Evolutionary conservation across 208 protist species (phyloP), one percentile per base, ranked within the genome.

Genomic region (Crithidia brevicula): DNA sequence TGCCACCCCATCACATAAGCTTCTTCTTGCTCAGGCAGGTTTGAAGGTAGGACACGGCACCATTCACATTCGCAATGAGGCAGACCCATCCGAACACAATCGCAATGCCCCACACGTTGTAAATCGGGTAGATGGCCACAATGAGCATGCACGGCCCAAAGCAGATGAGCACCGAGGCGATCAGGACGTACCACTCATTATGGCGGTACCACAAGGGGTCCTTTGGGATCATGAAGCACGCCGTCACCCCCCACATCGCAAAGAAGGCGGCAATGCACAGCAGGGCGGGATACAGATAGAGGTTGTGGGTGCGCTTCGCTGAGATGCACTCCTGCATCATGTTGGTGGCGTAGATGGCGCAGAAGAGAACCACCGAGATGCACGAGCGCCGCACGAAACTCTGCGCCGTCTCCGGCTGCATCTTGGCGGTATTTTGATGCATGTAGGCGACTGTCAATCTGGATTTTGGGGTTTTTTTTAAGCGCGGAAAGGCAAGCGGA

Each of bases 171-270:
- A 75, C 11, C 1, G 69, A 61, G 30, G 69, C 69, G 15, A 75
- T 30, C 20, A 75, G 53, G 16, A 97, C 51, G 43, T 88, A 85
- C 11, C 50, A 49, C 72, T 84, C 79, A 56, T 95, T 78, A 11
- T 74, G 74, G 40, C 88, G 74, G 60, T 77, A 85, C 92, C 88
- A 95, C 50, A 72, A 62, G 5, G 73, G 63, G 56, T 93, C 74
- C 46, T 80, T 82, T 42, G 73, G 72, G 30, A 82, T 81, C 56
- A 93, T 67, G 43, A 70, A 79, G 15, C 61, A 51, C 15, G 77
- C 72, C 22, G 81, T 84, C 71, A 93, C 93, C 20, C 78, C 57
- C 92, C 92, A 94, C 62, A 94, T 78, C 31, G 49, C 49, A 47
- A 69, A 77, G 69, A 96, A 94, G 20, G 85, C 46, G 27, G 50